These are phyloP conservation scores for Chytriomyces sp. DNA, from an alignment of 192 early-diverging fungal genomes.

Conservation along the genomic window DNA sequence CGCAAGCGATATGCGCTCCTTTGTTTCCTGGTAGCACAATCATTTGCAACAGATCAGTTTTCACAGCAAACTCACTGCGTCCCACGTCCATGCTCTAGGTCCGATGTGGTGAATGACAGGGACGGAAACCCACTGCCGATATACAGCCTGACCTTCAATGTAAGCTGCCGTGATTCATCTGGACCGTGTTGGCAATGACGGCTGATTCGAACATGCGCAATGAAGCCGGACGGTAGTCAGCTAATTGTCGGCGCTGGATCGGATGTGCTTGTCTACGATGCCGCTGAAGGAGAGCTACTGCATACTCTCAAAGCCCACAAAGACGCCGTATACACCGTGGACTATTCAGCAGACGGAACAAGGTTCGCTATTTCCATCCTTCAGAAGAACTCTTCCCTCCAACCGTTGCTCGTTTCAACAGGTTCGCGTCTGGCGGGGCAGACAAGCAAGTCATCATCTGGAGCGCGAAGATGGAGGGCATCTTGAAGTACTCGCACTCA, in stretches of 20 bases:
- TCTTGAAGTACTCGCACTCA: conserved; percentile 62
- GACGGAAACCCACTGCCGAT: conserved; percentile 54
- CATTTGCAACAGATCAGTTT: background rate
- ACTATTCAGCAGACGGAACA: conserved; percentile 49
- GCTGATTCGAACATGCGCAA: background rate
- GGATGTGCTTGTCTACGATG: conserved; percentile 62
- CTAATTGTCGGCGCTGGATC: conserved; percentile 55
- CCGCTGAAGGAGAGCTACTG: conserved; percentile 55
- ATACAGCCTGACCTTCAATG: conserved; percentile 57
- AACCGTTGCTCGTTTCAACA: conserved; percentile 11
- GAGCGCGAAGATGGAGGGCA: conserved; percentile 56
- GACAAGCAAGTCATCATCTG: conserved; percentile 70
- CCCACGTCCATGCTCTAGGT: background rate
- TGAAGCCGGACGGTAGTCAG: conserved; percentile 50
- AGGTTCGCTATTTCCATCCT: conserved; percentile 16
- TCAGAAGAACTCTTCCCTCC: conserved; percentile 24
- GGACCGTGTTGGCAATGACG: background rate
- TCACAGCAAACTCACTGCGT: background rate
- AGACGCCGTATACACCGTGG: conserved; percentile 51
- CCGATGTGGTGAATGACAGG: conserved; percentile 48
- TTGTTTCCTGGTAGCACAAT: conserved; percentile 17
- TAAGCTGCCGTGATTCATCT: background rate
- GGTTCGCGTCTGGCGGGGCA: conserved; percentile 64
- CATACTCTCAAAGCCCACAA: conserved; percentile 63
- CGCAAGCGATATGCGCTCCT: conserved; percentile 20